phyloP scores from a whole-genome alignment of 1,284 basidiomycete species.

The Prillingera fragicola region DNA sequence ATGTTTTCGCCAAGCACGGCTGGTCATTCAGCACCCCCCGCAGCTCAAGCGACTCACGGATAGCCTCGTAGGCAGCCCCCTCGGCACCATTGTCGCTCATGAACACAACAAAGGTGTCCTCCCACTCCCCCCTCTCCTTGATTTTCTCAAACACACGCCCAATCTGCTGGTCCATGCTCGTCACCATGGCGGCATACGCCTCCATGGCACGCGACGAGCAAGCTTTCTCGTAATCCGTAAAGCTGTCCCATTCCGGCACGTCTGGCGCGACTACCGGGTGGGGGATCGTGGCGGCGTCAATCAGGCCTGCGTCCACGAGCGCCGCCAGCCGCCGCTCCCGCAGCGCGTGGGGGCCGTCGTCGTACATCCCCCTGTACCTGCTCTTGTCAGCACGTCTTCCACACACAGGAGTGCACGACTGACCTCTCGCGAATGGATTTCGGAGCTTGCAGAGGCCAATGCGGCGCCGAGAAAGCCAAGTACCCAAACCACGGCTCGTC shows the following conservation, averaged over 20 bases:
- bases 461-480: slow-evolving; percentile 24
- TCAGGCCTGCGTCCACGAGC: slow-evolving; percentile 29
- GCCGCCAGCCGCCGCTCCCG: slow-evolving; percentile 23
- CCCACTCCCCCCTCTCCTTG: slow-evolving; percentile 17
- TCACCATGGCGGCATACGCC: slow-evolving; percentile 34
- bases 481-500: slow-evolving; percentile 23
- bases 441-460: slow-evolving; percentile 29
- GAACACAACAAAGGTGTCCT: slow-evolving; percentile 35
- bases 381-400: neutral
- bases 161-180: slow-evolving; percentile 31
- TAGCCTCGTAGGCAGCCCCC: slow-evolving; percentile 11
- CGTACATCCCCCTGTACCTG: slow-evolving; percentile 22
- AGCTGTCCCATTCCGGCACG: slow-evolving; percentile 11
- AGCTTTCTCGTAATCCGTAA: slow-evolving; percentile 12
- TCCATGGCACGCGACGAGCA: slow-evolving; percentile 20
- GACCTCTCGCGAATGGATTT: slow-evolving; percentile 29
- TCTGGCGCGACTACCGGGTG: slow-evolving; percentile 19
- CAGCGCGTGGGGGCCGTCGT: slow-evolving; percentile 33
- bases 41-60: neutral
- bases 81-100: slow-evolving; percentile 35
- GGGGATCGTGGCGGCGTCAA: slow-evolving; percentile 18
- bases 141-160: slow-evolving; percentile 20
- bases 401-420: too few species aligned
- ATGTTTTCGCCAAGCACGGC: neutral
- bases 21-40: slow-evolving; percentile 7